phyloP scores from a whole-genome alignment of 2,329 filamentous ascomycete species.

The Paraconiothyrium brasiliense region DNA sequence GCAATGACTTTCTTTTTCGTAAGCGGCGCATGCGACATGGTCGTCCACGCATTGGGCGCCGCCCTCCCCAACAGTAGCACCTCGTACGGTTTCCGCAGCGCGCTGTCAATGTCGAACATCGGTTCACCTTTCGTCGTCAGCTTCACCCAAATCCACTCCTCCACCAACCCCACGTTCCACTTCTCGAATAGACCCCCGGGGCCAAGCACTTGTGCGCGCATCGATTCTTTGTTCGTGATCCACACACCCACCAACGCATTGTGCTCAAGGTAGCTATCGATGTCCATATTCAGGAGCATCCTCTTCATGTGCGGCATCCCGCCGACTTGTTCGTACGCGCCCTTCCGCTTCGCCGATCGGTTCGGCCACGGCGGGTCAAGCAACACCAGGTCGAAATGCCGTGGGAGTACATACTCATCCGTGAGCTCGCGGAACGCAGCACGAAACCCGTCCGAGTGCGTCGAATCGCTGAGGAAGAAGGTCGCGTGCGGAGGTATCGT shows the following conservation, averaged over 20 bases:
- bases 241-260: constrained; percentile 71
- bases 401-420: constrained; percentile 53
- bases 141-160: constrained; percentile 85
- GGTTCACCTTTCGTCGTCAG: constrained; percentile 72
- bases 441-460: constrained; percentile 48
- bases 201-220: constrained; percentile 64
- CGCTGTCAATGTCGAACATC: constrained; percentile 66
- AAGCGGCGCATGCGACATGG: constrained; percentile 32
- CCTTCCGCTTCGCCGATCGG: constrained; percentile 72
- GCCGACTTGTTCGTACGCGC: constrained; percentile 56
- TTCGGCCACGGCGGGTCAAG: constrained; percentile 87
- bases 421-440: constrained; percentile 48
- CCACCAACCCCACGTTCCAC: constrained; percentile 72
- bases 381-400: constrained; percentile 72
- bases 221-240: constrained; percentile 76
- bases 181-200: constrained; percentile 68
- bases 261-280: constrained; percentile 55
- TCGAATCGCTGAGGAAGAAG: constrained; percentile 61
- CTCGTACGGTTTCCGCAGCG: constrained; percentile 81
- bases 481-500: constrained; percentile 60
- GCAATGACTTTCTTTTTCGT: constrained; percentile 67
- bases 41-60: constrained; percentile 35
- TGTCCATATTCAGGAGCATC: constrained; percentile 53
- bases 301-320: constrained; percentile 58
- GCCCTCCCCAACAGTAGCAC: constrained; percentile 69